Base-by-base conservation (phyloP, 768 basidiomycete species). In the Mycena sanguinolenta region DNA sequence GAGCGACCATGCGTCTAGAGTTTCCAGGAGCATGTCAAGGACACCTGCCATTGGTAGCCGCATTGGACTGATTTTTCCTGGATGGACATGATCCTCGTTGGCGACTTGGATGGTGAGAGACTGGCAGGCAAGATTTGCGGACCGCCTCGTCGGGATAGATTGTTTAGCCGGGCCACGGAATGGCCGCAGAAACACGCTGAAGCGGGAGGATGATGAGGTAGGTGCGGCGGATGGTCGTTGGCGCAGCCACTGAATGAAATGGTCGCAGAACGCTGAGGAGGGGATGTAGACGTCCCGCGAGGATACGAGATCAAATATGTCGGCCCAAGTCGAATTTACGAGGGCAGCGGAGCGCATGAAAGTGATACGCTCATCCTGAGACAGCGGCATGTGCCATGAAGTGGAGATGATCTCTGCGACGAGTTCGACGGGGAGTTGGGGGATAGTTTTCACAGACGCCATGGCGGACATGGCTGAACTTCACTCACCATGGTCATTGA, bases 311-410 rank as follows among this genome's bases (percentile, higher is more conserved):
- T 69, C 50, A 50, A 66, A 73, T 21, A 69, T 44, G 3, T 65
- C 59, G 28, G 60, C 67, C 76, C 76, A 77, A 12, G 69, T 65
- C 52, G 74, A 74, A 32, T 74, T 73, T 27, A 75, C 73, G 10
- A 74, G 65, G 25, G 44, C 16, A 0, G 76, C 71, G n/a, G 76
- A 67, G 4, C 42, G 58, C 65, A 75, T 72, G 67, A 77, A 65
- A 19, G 36, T 63, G 21, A 63, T 69, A 7, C 76, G 73, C 44
- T 75, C 71, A 9, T 53, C 27, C 9, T 12, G 42, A 4, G 75
- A 71, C 28, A 77, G 58, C 39, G 64, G 63, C 61, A 69, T 67
- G 27, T 66, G 69, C 75, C 76, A 75, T 7, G 58, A 34, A 14
- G 39, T 28, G 13, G 58, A 46, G 50, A 77, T 67, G 34, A 75